Conservation (phyloP, 371 early-diverging fungal genomes). For the Thermomucor indicae-seudaticae region DNA sequence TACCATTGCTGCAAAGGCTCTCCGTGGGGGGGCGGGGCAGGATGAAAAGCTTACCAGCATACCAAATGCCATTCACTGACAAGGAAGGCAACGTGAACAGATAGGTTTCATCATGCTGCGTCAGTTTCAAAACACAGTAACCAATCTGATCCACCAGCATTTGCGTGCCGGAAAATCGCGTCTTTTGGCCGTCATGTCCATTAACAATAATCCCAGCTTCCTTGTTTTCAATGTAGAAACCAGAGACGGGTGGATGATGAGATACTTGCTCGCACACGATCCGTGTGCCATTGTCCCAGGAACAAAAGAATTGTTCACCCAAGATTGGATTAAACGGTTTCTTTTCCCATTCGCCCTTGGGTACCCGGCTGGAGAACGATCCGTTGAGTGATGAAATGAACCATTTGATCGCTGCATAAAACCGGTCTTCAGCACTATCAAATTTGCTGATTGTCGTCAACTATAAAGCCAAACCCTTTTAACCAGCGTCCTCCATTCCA, state of each 20-base stretch:
- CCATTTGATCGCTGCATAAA: conserved; percentile 71
- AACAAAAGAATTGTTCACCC: conserved; percentile 74
- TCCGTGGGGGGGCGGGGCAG: no score
- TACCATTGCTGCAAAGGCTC: no score
- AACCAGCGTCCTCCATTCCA: no score
- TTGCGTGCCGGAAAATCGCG: conserved; percentile 70
- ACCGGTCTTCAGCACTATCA: conserved; percentile 62
- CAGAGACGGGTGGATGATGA: conserved; percentile 79
- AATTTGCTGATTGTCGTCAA: conserved; percentile 55
- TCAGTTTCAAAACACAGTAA: conserved; percentile 59
- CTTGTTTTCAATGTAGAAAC: conserved; percentile 67
- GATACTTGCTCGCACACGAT: conserved; percentile 73
- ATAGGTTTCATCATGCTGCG: conserved; percentile 58
- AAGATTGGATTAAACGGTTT: conserved; percentile 87
- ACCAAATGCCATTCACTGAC: conserved; percentile 75
- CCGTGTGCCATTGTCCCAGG: conserved; percentile 65
- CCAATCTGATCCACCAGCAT: conserved; percentile 80
- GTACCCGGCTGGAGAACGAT: conserved; percentile 63
- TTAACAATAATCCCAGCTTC: conserved; percentile 64
- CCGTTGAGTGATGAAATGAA: conserved; percentile 78
- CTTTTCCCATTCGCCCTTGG: conserved; percentile 75
- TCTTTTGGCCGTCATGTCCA: conserved; percentile 82
- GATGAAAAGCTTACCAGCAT: conserved; percentile 68
- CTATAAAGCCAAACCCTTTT: neutral
- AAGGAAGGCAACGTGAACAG: conserved; percentile 74